Base-by-base conservation (phyloP, 2,329 filamentous ascomycete species). In the Xylariaceae sp. region DNA sequence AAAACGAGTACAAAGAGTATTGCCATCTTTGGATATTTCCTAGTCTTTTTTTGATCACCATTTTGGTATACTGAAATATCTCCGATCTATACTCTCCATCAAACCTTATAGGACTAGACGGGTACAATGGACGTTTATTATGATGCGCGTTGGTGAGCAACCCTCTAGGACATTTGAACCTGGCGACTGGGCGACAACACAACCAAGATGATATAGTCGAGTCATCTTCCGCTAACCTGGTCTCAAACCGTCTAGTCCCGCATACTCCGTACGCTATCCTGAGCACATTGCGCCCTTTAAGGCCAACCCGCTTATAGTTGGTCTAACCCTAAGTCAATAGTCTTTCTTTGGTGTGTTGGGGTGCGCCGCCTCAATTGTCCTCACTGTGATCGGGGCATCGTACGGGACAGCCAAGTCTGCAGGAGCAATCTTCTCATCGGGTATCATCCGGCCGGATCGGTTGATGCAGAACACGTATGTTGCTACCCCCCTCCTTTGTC, bases 401-500 rank as follows among this genome's bases (percentile, higher is more conserved):
- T 99, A 97, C 80, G 94, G 94, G 76, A 99, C 94, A 65, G 94
- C 94, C 74, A 97, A 99, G 85, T 94, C 93, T 70, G 93, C 41
- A 40, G 68, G 70, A 29, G 75, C 74, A 49, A 77, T 78, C 61
- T 77, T 77, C 62, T 65, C 74, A 20, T 68, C 70, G 21, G 75
- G 75, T 50, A 67, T 78, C 63, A 65, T 77, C 48, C 75, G 74
- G 2, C 77, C 77, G 5, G 74, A 77, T 3, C 71, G 72, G 45
- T 63, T 78, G 51, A 74, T 76, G 70, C 73, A 77, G 61, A 75
- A 74, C 54, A 75, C 72, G 70, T 64, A 52, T 37, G 58, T 32
- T 29, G 13, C 20, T 21, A 18, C 18, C 27, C 23, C 15, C 11
- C 20, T 29, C 36, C 21, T 30, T 23, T 36, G 20, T 39, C 30